phyloP scores from a whole-genome alignment of 495 filamentous ascomycete species.

The Lasiosphaeria ovina region DNA sequence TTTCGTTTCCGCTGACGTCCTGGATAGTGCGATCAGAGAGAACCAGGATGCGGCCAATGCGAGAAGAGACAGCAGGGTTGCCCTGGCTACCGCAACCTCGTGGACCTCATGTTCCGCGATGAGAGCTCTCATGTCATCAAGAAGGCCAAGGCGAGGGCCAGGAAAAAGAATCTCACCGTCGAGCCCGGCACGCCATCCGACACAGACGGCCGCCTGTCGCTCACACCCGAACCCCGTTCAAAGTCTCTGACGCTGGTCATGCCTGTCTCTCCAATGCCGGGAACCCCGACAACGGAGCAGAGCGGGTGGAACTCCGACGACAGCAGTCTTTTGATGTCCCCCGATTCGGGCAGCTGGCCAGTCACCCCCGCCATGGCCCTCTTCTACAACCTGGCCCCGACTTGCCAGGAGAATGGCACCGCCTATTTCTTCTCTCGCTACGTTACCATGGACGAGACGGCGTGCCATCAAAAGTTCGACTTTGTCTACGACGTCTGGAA shows the following conservation, averaged over 20 bases:
- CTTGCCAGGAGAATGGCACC: constrained; percentile 35
- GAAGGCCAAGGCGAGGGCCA: constrained; percentile 53
- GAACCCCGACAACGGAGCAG: constrained; percentile 14
- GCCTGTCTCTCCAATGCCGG: constrained; percentile 16
- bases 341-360: constrained; percentile 37
- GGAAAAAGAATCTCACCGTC: constrained; percentile 27
- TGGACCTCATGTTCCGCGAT: constrained; percentile 71
- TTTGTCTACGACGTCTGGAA: constrained; percentile 42
- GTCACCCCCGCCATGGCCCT: constrained; percentile 30
- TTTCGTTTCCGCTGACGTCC: constrained; percentile 14
- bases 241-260: constrained; percentile 22
- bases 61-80: constrained; percentile 59
- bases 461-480: constrained; percentile 41
- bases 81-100: constrained; percentile 67
- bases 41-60: constrained; percentile 67
- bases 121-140: constrained; percentile 66
- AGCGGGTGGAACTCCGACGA: constrained; percentile 24
- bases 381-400: constrained; percentile 31
- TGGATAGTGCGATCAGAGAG: constrained; percentile 62
- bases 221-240: constrained; percentile 26
- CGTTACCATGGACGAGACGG: constrained; percentile 35
- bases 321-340: constrained; percentile 31
- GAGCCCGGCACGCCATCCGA: constrained; percentile 20
- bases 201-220: constrained; percentile 20
- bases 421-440: constrained; percentile 43